These are phyloP conservation scores for Corymbia calophylla DNA, from an alignment of 441 rosid genomes.

Conservation along the genomic window DNA sequence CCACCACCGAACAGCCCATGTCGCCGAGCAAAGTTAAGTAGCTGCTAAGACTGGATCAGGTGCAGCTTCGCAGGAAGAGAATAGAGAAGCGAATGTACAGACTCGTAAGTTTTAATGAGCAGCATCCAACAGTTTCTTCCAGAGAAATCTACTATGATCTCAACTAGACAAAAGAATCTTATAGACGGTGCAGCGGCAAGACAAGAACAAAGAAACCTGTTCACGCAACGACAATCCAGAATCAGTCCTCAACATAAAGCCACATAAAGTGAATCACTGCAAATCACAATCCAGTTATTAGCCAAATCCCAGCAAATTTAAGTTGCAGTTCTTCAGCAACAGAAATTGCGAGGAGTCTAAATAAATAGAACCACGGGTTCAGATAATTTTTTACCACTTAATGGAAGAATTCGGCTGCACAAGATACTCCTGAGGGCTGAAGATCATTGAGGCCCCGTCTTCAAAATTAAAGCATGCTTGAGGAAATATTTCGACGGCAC, in stretches of 20 bases:
- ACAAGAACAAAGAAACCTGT: background rate
- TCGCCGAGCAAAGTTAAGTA: background rate
- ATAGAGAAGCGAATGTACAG: background rate
- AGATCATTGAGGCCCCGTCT: constrained; percentile 68
- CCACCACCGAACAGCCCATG: background rate
- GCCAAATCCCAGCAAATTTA: background rate
- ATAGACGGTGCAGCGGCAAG: background rate
- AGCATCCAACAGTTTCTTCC: background rate
- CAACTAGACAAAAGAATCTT: background rate
- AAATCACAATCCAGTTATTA: background rate
- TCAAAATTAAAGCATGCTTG: constrained; percentile 80
- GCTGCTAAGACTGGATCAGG: background rate
- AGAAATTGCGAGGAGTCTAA: background rate
- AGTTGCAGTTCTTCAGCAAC: background rate
- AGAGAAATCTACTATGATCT: background rate
- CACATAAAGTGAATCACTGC: background rate
- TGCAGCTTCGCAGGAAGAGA: background rate
- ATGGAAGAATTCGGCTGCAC: constrained; percentile 65
- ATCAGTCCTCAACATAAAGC: background rate
- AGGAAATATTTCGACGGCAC: constrained; percentile 63
- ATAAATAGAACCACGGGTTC: background rate
- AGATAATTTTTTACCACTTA: constrained; percentile 29
- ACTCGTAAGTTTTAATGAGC: background rate
- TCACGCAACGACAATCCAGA: background rate
- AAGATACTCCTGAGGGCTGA: constrained; percentile 79